Evolutionary conservation across 2,329 filamentous ascomycete species (phyloP), one percentile per base, ranked within the genome.

Genomic region (Aspergillus ruber): DNA sequence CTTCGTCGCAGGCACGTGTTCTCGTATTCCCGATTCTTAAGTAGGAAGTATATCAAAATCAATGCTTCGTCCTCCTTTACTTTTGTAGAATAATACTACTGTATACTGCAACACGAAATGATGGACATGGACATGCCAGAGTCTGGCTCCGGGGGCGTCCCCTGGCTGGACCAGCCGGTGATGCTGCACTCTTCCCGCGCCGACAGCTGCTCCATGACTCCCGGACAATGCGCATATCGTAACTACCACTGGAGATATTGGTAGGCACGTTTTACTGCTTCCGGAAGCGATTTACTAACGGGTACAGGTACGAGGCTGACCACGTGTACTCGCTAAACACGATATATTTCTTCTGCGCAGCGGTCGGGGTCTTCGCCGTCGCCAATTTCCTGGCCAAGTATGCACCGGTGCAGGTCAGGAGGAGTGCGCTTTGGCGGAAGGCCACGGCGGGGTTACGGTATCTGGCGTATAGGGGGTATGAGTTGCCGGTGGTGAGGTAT

Each of bases 291-390:
- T 20, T 17, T 17, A 6, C 18, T 52, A 21, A 50, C 36, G 15
- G 21, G 36, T 15, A 6, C 44, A 78, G 76, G 75, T 79, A 79
- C 52, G 61, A 77, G 47, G 74, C 78, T 18, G 79, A 82, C 54
- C 71, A 75, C 51, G 71, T 74, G 32, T 82, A 75, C 52, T 75
- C 73, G 0, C 59, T 80, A 3, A 70, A 71, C 6, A 80, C 78
- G 0, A 62, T 80, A 3, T 78, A 75, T 40, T 77, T 81, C 52
- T 74, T 80, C 59, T 65, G 76, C 53, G 66, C 67, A 0, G 60
- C 64, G n/a, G 74, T 81, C 45, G 65, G 69, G 1, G 48, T 79
- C 10, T 81, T 78, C 51, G 60, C 70, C 20, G 58, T 80, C 15
- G 61, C 63, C 3, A 61, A 71, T 42, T 55, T 72, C 13, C 48